phyloP scores from a whole-genome alignment of 2,329 filamentous ascomycete species.

The Cladorrhinum sp. region DNA sequence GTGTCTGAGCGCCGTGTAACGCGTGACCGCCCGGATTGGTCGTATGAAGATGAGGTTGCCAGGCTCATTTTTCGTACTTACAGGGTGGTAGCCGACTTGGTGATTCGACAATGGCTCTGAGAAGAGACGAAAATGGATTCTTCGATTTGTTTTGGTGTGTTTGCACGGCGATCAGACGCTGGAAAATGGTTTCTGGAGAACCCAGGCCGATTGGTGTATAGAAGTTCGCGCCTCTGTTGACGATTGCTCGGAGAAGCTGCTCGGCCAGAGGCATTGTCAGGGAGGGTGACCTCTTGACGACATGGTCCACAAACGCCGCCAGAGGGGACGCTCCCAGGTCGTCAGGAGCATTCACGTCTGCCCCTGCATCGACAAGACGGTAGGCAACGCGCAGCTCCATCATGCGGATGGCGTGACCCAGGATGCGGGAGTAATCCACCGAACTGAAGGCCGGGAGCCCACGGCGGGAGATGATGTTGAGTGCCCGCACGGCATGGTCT shows the following conservation, averaged over 20 bases:
- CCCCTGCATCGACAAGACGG: conserved; percentile 17
- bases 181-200: too few species aligned
- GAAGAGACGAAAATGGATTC: too few species aligned
- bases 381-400: conserved; percentile 11
- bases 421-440: conserved; percentile 4
- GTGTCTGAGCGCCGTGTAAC: too few species aligned
- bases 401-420: conserved; percentile 10
- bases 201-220: too few species aligned
- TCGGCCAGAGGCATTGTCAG: background rate
- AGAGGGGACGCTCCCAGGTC: conserved; percentile 9
- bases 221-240: conserved; percentile 18
- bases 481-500: conserved; percentile 3
- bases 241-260: conserved; percentile 14
- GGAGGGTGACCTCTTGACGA: conserved; percentile 2
- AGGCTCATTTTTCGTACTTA: too few species aligned
- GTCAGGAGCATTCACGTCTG: conserved; percentile 19
- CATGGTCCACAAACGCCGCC: conserved; percentile 8
- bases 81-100: too few species aligned
- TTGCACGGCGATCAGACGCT: too few species aligned
- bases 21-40: too few species aligned
- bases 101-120: too few species aligned
- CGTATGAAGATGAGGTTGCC: too few species aligned
- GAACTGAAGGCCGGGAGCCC: conserved; percentile 10
- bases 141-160: too few species aligned
- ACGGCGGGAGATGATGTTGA: conserved; percentile 10